phyloP scores from a whole-genome alignment of 306 rosid genomes.

The Albizia julibrissin region DNA sequence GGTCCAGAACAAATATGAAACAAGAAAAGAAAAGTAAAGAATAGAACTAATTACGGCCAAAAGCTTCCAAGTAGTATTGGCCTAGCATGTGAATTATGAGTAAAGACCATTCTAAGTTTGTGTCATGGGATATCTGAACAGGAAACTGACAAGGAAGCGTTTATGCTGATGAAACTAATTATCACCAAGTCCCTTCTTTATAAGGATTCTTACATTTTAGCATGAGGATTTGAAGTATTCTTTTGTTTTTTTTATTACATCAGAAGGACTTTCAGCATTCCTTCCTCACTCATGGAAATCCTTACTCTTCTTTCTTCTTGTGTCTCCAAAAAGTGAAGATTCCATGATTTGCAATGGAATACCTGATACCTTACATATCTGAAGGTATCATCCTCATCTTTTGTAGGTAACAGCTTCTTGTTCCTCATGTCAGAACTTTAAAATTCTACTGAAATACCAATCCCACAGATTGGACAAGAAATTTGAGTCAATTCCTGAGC shows the following conservation, averaged over 20 bases:
- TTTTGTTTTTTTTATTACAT: not conserved
- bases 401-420: not conserved
- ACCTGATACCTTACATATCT: not conserved
- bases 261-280: not conserved
- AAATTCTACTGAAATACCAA: not conserved
- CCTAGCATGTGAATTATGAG: not conserved
- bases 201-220: not conserved
- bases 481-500: not conserved
- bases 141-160: not conserved
- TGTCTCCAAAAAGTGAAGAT: not conserved
- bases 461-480: not conserved
- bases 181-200: not conserved
- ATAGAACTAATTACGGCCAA: not conserved
- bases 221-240: not conserved
- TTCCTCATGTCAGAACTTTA: not conserved
- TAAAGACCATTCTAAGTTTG: not conserved
- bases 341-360: not conserved
- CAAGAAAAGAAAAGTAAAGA: not conserved
- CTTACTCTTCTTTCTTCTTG: not conserved
- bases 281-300: not conserved
- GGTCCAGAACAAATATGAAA: constrained; percentile 6
- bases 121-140: not conserved
- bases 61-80: not conserved
- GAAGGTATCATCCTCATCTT: not conserved
- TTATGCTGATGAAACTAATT: not conserved